These are phyloP conservation scores for Macadamia integrifolia DNA, from an alignment of 164 flowering plant species.

Conservation along the genomic window DNA sequence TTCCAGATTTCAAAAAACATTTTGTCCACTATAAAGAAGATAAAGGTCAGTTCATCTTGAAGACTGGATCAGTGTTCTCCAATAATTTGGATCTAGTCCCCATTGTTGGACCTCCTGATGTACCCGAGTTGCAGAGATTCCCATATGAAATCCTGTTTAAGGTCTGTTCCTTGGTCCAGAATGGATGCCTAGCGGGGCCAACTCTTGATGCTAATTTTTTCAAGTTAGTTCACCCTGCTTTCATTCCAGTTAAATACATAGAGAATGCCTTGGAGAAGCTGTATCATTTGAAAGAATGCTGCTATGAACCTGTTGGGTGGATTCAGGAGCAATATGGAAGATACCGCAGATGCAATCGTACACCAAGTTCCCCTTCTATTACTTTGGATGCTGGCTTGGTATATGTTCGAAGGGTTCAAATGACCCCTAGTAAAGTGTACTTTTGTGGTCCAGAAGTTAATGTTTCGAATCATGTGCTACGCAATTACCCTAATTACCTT, in stretches of 20 bases:
- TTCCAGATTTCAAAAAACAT: conserved; percentile 46
- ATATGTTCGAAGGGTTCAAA: conserved; percentile 60
- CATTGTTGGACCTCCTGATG: conserved; percentile 39
- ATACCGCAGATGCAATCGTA: conserved; percentile 15
- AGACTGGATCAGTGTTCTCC: conserved; percentile 37
- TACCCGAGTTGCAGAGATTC: conserved; percentile 18
- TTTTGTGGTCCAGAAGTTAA: conserved; percentile 78
- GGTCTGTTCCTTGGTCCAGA: conserved; percentile 62
- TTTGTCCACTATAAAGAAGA: conserved; percentile 43
- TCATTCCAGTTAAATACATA: conserved; percentile 23
- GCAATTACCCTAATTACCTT: conserved; percentile 37
- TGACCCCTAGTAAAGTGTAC: conserved; percentile 73
- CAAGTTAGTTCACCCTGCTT: conserved; percentile 46
- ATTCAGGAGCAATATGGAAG: conserved; percentile 44
- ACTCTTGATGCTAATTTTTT: conserved; percentile 47
- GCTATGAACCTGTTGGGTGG: conserved; percentile 79
- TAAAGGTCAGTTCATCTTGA: conserved; percentile 32
- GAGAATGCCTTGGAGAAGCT: conserved; percentile 68
- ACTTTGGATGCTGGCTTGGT: conserved; percentile 65
- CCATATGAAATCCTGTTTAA: conserved; percentile 66
- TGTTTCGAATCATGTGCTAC: conserved; percentile 72
- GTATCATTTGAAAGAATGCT: conserved; percentile 53
- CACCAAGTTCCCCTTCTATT: conserved; percentile 30
- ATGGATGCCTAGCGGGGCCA: conserved; percentile 67
- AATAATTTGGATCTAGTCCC: conserved; percentile 55